Base-by-base conservation (phyloP, 208 protist species). In the Acanthamoeba healyi region DNA sequence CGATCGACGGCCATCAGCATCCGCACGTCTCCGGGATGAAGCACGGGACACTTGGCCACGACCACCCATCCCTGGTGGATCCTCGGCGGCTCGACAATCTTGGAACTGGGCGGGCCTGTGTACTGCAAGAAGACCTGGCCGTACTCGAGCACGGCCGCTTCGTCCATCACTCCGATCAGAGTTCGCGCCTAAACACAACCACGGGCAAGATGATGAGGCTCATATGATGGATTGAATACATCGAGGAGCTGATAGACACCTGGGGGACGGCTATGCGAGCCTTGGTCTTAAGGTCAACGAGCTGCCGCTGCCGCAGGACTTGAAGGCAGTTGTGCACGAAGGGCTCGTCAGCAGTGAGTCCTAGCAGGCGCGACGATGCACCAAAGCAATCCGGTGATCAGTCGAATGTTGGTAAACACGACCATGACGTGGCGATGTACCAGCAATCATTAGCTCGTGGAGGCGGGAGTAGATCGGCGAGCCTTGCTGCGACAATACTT, bases 11-110 rank as follows among this genome's bases (percentile, higher is more conserved):
- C 56, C 56, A 32, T 17, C 24, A 65, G 29, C 56, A 65, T 65
- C 56, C 56, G 56, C 56, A 65, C 56, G n/a, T 65, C 56, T 65
- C 56, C 56, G 24, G 56, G 56, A 26, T 65, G 56, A 65, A 65
- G 56, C 24, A 63, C 56, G 56, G 56, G 56, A 65, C 26, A 65
- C 56, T 65, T 65, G 56, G 56, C 56, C 56, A 65, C 56, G 24
- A 65, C 56, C 29, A 65, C 56, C 56, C 56, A 65, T 17, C 56
- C 56, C 29, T 65, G 24, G 56, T 65, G 56, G 56, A 65, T 26
- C 29, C 29, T 65, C 56, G 29, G 24, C 24, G 56, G 56, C 56
- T 65, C 24, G 56, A 9, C 24, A 65, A 65, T 32, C 56, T 65
- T 26, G 24, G 56, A 32, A 10, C n/a, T 65, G 56, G 12, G 9